Evolutionary conservation across 2,329 filamentous ascomycete species (phyloP).

Genomic region (Aspergillus puulaauensis): DNA sequence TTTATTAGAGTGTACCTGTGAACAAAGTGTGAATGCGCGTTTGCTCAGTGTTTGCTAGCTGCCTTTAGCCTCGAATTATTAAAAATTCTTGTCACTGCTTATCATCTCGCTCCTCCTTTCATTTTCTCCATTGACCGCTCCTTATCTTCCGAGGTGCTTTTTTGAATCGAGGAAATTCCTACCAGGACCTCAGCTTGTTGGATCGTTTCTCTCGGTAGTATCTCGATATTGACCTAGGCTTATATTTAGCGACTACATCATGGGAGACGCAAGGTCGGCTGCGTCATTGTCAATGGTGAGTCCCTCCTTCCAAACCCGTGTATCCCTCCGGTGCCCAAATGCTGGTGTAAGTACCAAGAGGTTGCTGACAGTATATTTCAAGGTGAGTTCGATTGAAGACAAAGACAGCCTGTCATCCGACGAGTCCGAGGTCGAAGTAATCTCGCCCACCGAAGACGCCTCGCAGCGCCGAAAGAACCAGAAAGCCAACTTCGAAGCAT

Average conservation of each 20-base stretch:
- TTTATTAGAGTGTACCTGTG: neutral
- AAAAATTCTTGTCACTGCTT: neutral
- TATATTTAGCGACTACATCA: neutral
- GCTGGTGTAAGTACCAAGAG: neutral
- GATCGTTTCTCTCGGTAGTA: neutral
- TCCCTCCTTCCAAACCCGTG: neutral
- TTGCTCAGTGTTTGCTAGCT: neutral
- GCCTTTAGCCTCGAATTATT: neutral
- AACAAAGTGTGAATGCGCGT: neutral
- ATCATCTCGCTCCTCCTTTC: neutral
- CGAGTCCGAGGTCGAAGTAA: slow-evolving; percentile 31
- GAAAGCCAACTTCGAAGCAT: slow-evolving; percentile 51
- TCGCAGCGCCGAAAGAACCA: slow-evolving; percentile 52
- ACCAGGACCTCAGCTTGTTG: neutral
- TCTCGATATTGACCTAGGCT: neutral
- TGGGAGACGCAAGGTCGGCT: neutral
- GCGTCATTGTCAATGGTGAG: neutral
- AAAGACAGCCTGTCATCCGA: slow-evolving; percentile 19
- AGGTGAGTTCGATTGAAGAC: neutral
- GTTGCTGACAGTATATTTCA: neutral
- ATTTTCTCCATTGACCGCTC: neutral
- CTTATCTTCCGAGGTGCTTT: neutral
- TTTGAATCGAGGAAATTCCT: neutral
- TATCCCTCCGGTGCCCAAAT: neutral
- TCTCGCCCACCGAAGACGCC: slow-evolving; percentile 18